Percentiles rank a stretch among this genome's conserved stretches.
phyloP scores from a whole-genome alignment of 2,329 filamentous ascomycete species.

The Penicillium sp. region DNA sequence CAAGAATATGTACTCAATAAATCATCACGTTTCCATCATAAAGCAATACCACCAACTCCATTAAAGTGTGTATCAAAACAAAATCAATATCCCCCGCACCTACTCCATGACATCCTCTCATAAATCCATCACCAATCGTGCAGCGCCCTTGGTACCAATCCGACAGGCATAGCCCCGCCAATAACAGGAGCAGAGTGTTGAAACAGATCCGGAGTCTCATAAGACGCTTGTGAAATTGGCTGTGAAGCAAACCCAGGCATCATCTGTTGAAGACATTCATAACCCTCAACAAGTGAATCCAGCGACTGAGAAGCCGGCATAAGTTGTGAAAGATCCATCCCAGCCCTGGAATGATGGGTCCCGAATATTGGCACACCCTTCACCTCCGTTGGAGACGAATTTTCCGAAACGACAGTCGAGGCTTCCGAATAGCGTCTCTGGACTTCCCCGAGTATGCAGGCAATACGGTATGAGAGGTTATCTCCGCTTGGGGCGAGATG shows the following conservation, averaged over 20 bases:
- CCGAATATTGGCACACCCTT: slow-evolving; percentile 14
- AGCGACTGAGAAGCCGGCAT: slow-evolving; percentile 21
- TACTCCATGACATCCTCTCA: neutral
- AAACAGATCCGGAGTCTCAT: slow-evolving; percentile 21
- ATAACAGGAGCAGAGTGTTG: slow-evolving; percentile 16
- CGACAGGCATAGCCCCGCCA: slow-evolving; percentile 26
- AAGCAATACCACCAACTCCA: neutral
- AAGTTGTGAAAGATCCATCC: slow-evolving; percentile 26
- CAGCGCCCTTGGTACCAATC: slow-evolving; percentile 25
- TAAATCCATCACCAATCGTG: slow-evolving; percentile 22
- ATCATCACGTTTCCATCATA: neutral
- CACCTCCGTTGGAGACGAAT: slow-evolving; percentile 22
- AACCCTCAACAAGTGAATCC: slow-evolving; percentile 28
- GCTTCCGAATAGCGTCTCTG: slow-evolving; percentile 31
- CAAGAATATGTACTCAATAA: neutral
- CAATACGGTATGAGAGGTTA: slow-evolving; percentile 36
- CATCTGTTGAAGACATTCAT: slow-evolving; percentile 28
- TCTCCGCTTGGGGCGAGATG: slow-evolving; percentile 36
- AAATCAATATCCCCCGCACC: neutral
- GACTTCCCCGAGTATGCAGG: slow-evolving; percentile 34
- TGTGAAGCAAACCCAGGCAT: slow-evolving; percentile 23
- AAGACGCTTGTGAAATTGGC: slow-evolving; percentile 16
- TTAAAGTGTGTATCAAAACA: neutral
- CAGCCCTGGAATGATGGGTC: slow-evolving; percentile 8
- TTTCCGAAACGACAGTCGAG: slow-evolving; percentile 7